A percentile compares a stretch with the other conserved stretches of the same genome.
Conservation (phyloP, 805 yeast species). For the Wickerhamomyces hampshirensis region DNA sequence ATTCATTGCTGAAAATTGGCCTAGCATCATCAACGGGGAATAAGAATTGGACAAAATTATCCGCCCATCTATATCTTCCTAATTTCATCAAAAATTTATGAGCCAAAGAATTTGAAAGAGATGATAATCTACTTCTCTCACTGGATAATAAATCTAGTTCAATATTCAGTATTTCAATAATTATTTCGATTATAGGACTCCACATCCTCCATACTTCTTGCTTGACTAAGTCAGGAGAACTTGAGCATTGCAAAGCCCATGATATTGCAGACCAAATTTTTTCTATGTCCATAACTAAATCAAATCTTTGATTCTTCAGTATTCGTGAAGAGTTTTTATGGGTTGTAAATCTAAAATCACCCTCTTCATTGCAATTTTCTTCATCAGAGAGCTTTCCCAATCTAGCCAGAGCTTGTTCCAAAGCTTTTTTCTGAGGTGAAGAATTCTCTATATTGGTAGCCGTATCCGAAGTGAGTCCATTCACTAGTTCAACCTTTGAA, state of each 20-base stretch:
- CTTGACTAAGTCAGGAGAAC: constrained; percentile 4
- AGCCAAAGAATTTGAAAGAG: constrained; percentile 4
- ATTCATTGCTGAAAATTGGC: constrained; percentile 17
- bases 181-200: constrained; percentile 14
- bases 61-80: constrained; percentile 11
- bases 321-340: constrained; percentile 19
- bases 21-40: constrained; percentile 5
- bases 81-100: constrained; percentile 10
- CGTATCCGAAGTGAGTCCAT: too few relatives aligned
- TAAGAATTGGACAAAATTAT: constrained; percentile 10
- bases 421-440: constrained; percentile 22
- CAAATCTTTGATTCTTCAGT: constrained; percentile 23
- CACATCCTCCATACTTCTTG: constrained; percentile 20
- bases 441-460: too few relatives aligned
- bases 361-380: constrained; percentile 5
- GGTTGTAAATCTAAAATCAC: constrained; percentile 6
- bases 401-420: constrained; percentile 9
- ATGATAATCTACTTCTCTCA: too few relatives aligned
- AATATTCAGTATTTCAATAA: constrained; percentile 16
- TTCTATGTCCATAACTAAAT: constrained; percentile 16
- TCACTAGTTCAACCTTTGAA: neutral
- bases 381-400: neutral
- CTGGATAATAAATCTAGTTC: constrained; percentile 13
- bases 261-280: constrained; percentile 25
- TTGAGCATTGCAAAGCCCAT: constrained; percentile 28